phyloP scores from a whole-genome alignment of 257 asterid genomes.

The Solanum peruvianum region DNA sequence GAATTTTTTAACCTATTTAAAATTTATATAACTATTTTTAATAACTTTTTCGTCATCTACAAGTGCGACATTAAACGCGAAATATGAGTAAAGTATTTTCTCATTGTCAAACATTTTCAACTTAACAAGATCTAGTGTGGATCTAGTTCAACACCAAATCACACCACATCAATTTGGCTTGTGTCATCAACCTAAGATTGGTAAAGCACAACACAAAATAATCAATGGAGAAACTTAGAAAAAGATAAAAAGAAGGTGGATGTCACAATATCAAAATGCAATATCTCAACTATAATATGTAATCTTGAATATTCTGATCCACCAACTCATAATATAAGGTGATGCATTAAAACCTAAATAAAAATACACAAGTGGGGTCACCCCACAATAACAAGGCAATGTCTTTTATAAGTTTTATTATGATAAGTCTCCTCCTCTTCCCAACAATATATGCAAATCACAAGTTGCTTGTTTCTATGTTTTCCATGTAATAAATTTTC shows the following conservation, averaged over 20 bases:
- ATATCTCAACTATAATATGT: background rate
- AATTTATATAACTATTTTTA: no score
- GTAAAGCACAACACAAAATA: background rate
- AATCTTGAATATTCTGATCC: background rate
- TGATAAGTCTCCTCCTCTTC: background rate
- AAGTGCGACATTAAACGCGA: background rate
- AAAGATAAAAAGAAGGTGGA: background rate
- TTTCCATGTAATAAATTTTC: background rate
- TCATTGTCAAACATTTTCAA: no score
- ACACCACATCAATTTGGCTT: background rate
- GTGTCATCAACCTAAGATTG: background rate
- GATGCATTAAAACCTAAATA: background rate
- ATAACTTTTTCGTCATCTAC: background rate
- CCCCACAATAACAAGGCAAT: background rate
- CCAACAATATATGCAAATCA: background rate
- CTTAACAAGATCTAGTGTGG: background rate
- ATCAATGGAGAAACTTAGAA: background rate
- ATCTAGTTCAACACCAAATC: background rate
- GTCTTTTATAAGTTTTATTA: background rate
- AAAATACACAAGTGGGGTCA: constrained; percentile 1
- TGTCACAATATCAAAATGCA: background rate
- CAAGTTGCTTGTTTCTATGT: background rate
- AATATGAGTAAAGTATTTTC: background rate
- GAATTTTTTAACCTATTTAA: background rate
- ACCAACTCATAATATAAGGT: background rate